Evolutionary conservation across 345 rosid species (phyloP), one percentile per base, ranked within the genome.

Genomic region (Cardiospermum halicacabum): DNA sequence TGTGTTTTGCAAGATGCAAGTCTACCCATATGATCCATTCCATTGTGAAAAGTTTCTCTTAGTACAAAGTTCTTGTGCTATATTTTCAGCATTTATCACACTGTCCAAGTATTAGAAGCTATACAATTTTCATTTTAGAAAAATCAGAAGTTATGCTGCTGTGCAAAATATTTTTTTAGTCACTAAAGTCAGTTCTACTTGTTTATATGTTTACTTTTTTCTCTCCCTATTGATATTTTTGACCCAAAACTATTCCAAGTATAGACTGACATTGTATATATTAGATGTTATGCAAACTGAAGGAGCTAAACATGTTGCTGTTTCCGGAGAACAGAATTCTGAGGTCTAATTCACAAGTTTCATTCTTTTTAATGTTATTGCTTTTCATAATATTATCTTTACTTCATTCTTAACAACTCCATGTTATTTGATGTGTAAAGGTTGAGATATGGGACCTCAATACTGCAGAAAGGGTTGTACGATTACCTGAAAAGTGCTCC

Each of bases 401-500:
- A 16, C 58, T 60, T 22, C 7, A 4, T 59, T 65, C 64, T 69
- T 74, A 53, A 48, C 66, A 67, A 47, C 68, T 27, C 62, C 28
- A 2, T 61, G 40, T 69, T n/a, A 11, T 60, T 42, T 39, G 31
- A 65, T 76, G 62, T 16, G 21, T 21, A 58, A 70, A 92, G 98
- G 85, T 93, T 51, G 97, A 93, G 77, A 67, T 93, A 60, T 86
- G 97, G 96, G 97, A 93, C 73, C 84, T 93, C 36, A 77, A 80
- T 66, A 80, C 66, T 39, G 77, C 87, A 75, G 76, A 77, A 63
- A 86, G 69, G 69, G 63, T 77, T 66, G 76, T 49, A 31, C 75
- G 62, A 32, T 81, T 90, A 61, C 81, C 92, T 74, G 79, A 78
- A 71, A 63, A 64, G 34, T 66, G 72, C 60, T 61, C 60, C 69